Base-by-base conservation (phyloP, 2,329 filamentous ascomycete genomes). In the Botrytis medusae region DNA sequence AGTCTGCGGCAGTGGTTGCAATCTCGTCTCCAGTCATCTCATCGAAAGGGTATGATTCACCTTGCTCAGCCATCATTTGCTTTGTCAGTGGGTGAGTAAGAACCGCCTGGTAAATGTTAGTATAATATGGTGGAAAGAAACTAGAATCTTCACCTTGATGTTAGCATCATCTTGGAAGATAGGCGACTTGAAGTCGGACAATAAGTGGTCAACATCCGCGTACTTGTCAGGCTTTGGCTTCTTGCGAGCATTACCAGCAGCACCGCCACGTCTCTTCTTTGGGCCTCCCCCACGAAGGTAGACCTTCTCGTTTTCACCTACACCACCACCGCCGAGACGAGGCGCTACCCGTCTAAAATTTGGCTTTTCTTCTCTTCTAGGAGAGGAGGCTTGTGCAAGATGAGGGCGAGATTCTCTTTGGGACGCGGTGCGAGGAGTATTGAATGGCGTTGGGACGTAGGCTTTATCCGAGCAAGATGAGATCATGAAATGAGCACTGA, bases 1-100 rank as follows among this genome's bases (percentile, higher is more conserved):
- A 91, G 69, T 85, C 83, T 29, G 86, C 84, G 57, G 89, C 79
- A 61, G 84, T 86, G 32, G 85, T 85, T 34, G 85, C 84, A 80
- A 89, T 88, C 18, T 73, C 63, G 22, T 74, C 70, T 20, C 65
- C 37, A 32, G 44, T 57, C 64, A 73, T 70, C 2, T 59, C n/a
- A 20, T 70, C 72, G 18, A 71, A 63, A 42, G 72, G 57, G 37
- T 69, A 72, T 32, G 61, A 37, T 67, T 51, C 51, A 37, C 40
- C 54, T 61, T 60, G 62, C 29, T 69, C 63, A 2, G 60, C 12
- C 40, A 62, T 34, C 46, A n/a, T 48, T 22, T 60, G 18, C 22
- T 4, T 54, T 42, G 32, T 34, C 14, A 60, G 8, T 60, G 63
- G 63, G 14, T 72, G 71, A 4, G 32, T 22, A 48, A 72, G 40